A percentile compares a stretch with the other conserved stretches of the same genome.
Conservation (phyloP, 805 yeast species). For the Candida arabinofermentans region DNA sequence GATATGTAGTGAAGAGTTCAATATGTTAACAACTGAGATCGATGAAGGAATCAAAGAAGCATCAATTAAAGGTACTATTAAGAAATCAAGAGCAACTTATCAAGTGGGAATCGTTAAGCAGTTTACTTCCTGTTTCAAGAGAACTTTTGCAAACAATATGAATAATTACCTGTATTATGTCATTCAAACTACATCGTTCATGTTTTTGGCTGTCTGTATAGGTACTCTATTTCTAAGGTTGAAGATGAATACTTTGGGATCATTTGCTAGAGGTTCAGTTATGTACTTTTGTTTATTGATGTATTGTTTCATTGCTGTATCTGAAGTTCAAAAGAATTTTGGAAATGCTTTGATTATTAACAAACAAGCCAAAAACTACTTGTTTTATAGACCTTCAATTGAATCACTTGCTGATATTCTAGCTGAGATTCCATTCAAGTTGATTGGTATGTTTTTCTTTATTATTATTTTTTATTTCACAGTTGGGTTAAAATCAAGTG, state of each 20-base stretch:
- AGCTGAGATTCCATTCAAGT: constrained; percentile 61
- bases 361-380: constrained; percentile 62
- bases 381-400: constrained; percentile 69
- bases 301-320: constrained; percentile 44
- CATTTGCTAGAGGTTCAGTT: constrained; percentile 62
- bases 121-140: constrained; percentile 40
- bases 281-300: constrained; percentile 57
- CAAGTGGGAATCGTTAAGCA: constrained; percentile 45
- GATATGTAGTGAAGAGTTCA: constrained; percentile 46
- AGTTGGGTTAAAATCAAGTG: constrained; percentile 39
- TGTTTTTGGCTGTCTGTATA: constrained; percentile 53
- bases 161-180: constrained; percentile 54
- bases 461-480: constrained; percentile 53
- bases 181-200: constrained; percentile 43
- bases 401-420: constrained; percentile 63
- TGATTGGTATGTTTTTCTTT: constrained; percentile 41
- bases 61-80: constrained; percentile 31
- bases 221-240: constrained; percentile 61
- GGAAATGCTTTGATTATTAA: constrained; percentile 56
- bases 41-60: constrained; percentile 21
- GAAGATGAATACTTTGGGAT: constrained; percentile 47
- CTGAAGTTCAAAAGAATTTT: constrained; percentile 43
- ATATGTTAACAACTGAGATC: constrained; percentile 33
- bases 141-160: constrained; percentile 51
- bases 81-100: constrained; percentile 40